Conservation (phyloP, 1,284 basidiomycete genomes). For the Anthracocystis panici-leucophaei region DNA sequence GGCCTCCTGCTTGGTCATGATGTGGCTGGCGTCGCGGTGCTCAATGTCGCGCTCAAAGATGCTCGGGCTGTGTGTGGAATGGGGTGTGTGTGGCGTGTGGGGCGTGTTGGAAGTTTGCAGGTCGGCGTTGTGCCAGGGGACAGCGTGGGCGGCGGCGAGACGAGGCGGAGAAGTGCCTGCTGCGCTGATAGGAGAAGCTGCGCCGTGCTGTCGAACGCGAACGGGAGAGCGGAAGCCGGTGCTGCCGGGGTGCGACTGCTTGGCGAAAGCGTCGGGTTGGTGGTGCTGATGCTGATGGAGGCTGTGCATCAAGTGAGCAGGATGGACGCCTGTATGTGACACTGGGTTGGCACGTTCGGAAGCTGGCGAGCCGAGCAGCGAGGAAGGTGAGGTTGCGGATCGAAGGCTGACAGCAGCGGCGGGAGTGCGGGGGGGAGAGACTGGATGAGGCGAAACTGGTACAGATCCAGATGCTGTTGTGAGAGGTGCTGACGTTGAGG, state of each 20-base stretch:
- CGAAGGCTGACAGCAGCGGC: slow-evolving; percentile 25
- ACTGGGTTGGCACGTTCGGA: slow-evolving; percentile 37
- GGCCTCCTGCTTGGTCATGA: slow-evolving; percentile 62
- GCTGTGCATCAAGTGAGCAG: slow-evolving; percentile 29
- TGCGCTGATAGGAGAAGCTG: slow-evolving; percentile 26
- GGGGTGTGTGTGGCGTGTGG: slow-evolving; percentile 25
- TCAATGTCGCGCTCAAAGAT: slow-evolving; percentile 69
- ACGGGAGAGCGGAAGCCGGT: slow-evolving; percentile 38
- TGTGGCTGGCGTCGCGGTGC: slow-evolving; percentile 59
- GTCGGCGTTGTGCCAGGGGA: slow-evolving; percentile 16
- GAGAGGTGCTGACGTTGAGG: slow-evolving; percentile 9
- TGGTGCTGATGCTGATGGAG: slow-evolving; percentile 42
- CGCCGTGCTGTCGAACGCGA: slow-evolving; percentile 29
- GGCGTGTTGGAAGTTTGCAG: slow-evolving; percentile 20
- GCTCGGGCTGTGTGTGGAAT: slow-evolving; percentile 36
- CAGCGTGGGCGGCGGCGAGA: slow-evolving; percentile 1
- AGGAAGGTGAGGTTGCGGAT: slow-evolving; percentile 23
- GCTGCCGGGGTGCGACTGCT: slow-evolving; percentile 9
- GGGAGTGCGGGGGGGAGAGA: slow-evolving; percentile 33
- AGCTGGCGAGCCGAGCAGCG: slow-evolving; percentile 23
- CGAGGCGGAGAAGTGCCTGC: slow-evolving; percentile 31
- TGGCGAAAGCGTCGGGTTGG: slow-evolving; percentile 10
- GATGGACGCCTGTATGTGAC: slow-evolving; percentile 18
- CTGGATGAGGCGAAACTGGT: slow-evolving; percentile 41
- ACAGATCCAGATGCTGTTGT: slow-evolving; percentile 20